phyloP scores from a whole-genome alignment of 257 asterid genomes.

The Capsicum baccatum region DNA sequence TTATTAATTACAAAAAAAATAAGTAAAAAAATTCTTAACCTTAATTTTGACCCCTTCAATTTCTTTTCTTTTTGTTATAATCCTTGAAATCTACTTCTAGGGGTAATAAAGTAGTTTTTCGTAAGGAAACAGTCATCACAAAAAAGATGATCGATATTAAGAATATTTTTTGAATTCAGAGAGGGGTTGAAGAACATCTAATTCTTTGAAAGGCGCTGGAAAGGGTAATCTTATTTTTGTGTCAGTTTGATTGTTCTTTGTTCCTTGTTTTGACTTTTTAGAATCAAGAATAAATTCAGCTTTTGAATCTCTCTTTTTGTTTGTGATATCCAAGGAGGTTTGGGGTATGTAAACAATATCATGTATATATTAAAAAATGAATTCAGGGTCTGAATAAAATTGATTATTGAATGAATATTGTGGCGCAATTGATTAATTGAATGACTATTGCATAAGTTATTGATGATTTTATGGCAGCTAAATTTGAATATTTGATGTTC shows the following conservation, averaged over 20 bases:
- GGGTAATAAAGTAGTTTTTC: too few relatives aligned
- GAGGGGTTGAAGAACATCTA: not conserved
- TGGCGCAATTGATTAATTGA: not conserved
- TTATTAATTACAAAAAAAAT: not conserved
- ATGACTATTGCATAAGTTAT: not conserved
- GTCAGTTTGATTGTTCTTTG: not conserved
- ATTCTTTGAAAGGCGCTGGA: not conserved
- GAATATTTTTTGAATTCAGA: not conserved
- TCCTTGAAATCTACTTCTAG: not conserved
- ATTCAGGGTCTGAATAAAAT: not conserved
- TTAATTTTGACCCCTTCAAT: slow-evolving; percentile 18
- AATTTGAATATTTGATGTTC: not conserved
- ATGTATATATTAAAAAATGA: not conserved
- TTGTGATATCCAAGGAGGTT: not conserved
- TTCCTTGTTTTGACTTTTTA: not conserved
- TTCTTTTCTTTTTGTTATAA: not conserved
- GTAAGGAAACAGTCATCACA: slow-evolving; percentile 16
- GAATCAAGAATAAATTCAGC: not conserved
- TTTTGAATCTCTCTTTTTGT: not conserved
- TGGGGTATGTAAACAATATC: not conserved
- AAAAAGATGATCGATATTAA: not conserved
- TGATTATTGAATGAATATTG: not conserved
- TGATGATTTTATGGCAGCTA: not conserved
- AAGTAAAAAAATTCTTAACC: not conserved
- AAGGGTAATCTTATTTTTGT: slow-evolving; percentile 15